phyloP scores from a whole-genome alignment of 306 rosid genomes.

The Cucumis cinereus region DNA sequence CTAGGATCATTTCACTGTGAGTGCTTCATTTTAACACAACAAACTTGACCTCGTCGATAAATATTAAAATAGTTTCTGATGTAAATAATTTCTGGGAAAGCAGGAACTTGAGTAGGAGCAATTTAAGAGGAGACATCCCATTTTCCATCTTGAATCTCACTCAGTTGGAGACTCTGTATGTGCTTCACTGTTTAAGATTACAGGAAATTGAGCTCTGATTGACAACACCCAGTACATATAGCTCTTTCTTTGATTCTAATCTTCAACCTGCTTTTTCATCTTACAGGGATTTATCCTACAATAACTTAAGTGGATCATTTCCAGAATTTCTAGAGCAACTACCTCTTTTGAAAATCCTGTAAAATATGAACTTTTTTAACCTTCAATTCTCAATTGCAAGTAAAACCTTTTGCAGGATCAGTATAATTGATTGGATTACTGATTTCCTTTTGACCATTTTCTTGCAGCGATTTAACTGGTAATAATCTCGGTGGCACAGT shows the following conservation, averaged over 20 bases:
- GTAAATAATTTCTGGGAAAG: neutral
- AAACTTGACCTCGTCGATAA: neutral
- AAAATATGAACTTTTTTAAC: neutral
- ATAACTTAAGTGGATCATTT: conserved; percentile 22
- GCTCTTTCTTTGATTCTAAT: neutral
- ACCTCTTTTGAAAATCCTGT: conserved; percentile 16
- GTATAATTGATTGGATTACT: neutral
- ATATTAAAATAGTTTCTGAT: neutral
- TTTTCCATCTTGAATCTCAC: conserved; percentile 22
- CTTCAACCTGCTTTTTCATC: neutral
- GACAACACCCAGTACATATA: neutral
- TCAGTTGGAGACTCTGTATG: conserved; percentile 31
- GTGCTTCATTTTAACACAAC: neutral
- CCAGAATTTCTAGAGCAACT: conserved; percentile 19
- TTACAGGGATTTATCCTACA: conserved; percentile 32
- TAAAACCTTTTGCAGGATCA: neutral
- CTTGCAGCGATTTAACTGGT: neutral
- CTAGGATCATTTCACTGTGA: conserved; percentile 27
- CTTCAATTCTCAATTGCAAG: neutral
- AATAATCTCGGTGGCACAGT: conserved; percentile 3
- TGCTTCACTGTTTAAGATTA: neutral
- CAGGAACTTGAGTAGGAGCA: conserved; percentile 2
- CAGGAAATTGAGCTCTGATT: neutral
- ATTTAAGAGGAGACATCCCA: conserved; percentile 22
- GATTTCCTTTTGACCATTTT: neutral